Evolutionary conservation across 2,329 filamentous ascomycete species (phyloP), one percentile per base, ranked within the genome.

Genomic region (Davidsoniella virescens): DNA sequence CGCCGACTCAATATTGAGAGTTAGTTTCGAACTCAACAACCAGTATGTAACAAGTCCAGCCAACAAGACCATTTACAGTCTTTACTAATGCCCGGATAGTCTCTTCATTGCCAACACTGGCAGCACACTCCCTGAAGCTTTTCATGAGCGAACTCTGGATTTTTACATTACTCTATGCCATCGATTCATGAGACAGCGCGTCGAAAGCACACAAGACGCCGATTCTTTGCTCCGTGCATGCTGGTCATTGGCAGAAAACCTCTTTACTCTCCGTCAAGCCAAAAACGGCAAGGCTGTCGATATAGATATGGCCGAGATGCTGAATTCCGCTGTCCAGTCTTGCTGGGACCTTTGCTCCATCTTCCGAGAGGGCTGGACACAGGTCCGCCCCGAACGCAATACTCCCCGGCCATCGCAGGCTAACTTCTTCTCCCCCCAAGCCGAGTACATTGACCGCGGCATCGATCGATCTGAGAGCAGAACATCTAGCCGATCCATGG

Each of bases 311-410:
- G 44, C 41, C 17, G 88, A 94, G 59, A 71, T 94, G 0, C 71
- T 95, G 0, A 82, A 84, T 4, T 92, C 86, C 1, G 87, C 88
- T 1, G 84, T 94, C 0, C 87, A 94, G 60, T 86, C 88, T 12
- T 95, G 88, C 62, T 95, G 87, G 87, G 87, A 94, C 57, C 73
- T 95, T 5, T 94, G 87, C 62, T 87, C 95, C 65, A 78, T 95
- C 49, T 94, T 95, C 69, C 76, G 87, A 44, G 84, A 92, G 66
- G 87, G 87, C 16, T 94, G 88, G 87, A 87, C 85, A 3, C 84
- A 92, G 58, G 78, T 92, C 44, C 78, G 87, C 49, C 87, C 88
- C 4, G 87, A 94, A 54, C 73, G 87, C 50, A 84, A 83, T 42
- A 94, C 88, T 1, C 88, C 90, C 12, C 75, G 87, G 37, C 84